These are phyloP conservation scores for Yamadazyma paraphyllophila DNA, from an alignment of 805 yeast species.

Conservation along the genomic window DNA sequence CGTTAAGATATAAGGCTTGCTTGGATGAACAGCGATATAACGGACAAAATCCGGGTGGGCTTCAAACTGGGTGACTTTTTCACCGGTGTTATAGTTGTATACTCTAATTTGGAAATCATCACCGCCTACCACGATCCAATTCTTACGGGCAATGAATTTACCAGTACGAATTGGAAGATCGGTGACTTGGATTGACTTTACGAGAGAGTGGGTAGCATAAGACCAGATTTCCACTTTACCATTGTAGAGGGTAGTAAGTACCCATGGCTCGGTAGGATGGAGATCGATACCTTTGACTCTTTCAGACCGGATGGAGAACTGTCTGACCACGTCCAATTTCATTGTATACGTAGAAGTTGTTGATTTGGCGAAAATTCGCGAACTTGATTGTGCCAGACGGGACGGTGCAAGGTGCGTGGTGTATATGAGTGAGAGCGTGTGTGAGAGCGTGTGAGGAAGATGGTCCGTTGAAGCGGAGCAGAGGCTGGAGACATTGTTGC, in stretches of 20 bases:
- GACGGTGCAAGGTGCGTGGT: too few relatives aligned
- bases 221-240: conserved; percentile 94
- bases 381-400: neutral
- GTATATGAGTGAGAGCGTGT: too few relatives aligned
- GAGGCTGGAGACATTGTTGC: too few relatives aligned
- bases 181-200: conserved; percentile 91
- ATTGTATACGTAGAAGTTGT: conserved; percentile 14
- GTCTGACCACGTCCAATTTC: conserved; percentile 58
- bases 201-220: conserved; percentile 78
- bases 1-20: conserved; percentile 84
- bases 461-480: too few relatives aligned
- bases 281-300: conserved; percentile 97
- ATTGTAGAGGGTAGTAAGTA: conserved; percentile 83
- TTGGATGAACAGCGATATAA: conserved; percentile 89
- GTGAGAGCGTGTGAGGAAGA: too few relatives aligned
- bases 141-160: conserved; percentile 89
- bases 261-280: conserved; percentile 98
- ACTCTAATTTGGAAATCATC: conserved; percentile 95
- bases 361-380: neutral
- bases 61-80: conserved; percentile 90
- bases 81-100: conserved; percentile 93
- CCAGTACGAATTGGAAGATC: conserved; percentile 96
- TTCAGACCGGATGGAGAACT: conserved; percentile 87
- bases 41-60: conserved; percentile 98
- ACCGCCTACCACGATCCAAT: conserved; percentile 94